Percentiles rank a stretch among this genome's conserved stretches.
These are phyloP conservation scores for Corymbia calophylla DNA, from an alignment of 441 rosid species.

Conservation along the genomic window DNA sequence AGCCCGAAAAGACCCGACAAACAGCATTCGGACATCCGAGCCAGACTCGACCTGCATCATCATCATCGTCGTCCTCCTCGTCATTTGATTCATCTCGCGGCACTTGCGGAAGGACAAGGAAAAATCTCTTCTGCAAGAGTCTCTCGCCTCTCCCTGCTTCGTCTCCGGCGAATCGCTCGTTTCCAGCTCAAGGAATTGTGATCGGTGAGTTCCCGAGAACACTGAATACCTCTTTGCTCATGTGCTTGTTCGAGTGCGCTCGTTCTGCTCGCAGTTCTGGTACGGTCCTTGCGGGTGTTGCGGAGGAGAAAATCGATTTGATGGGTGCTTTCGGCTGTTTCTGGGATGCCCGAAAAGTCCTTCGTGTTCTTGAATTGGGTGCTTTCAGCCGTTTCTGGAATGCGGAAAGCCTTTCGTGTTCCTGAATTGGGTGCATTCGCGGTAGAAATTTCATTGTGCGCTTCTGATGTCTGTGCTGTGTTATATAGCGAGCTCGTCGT, in stretches of 20 bases:
- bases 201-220: neutral
- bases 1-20: neutral
- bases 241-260: neutral
- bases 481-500: neutral
- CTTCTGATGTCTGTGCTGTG: neutral
- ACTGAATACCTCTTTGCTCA: neutral
- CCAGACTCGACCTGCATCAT: neutral
- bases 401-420: neutral
- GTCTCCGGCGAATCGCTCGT: neutral
- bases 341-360: neutral
- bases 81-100: neutral
- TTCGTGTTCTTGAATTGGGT: neutral
- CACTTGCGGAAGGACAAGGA: neutral
- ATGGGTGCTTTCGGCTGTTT: neutral
- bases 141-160: neutral
- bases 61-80: neutral
- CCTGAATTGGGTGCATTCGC: neutral
- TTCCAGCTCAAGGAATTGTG: neutral
- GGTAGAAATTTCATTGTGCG: neutral
- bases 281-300: neutral
- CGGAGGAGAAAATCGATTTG: neutral
- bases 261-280: neutral
- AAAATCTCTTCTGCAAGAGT: neutral
- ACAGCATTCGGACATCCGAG: neutral
- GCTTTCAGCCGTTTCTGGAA: neutral